A percentile compares a stretch with the other conserved stretches of the same genome.
phyloP scores from a whole-genome alignment of 1,139 yeast species.

The Hyphopichia pseudoburtonii region DNA sequence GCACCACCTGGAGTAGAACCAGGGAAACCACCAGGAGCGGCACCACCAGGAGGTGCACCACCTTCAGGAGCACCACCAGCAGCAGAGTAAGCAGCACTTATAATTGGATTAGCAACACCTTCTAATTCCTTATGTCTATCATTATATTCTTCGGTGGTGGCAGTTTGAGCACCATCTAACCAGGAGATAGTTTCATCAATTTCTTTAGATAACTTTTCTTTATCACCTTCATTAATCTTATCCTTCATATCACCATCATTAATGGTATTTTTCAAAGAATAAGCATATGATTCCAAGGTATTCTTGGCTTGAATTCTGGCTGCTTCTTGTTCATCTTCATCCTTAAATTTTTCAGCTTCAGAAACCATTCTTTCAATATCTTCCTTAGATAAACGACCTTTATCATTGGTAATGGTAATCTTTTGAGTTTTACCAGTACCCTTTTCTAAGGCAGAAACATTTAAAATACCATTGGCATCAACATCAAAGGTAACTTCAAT shows the following conservation, averaged over 20 bases:
- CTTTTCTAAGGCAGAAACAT: conserved; percentile 90
- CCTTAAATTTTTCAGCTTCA: conserved; percentile 44
- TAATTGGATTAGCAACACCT: conserved; percentile 62
- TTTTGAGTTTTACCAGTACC: conserved; percentile 72
- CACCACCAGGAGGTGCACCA: conserved; percentile 21
- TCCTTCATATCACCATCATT: conserved; percentile 51
- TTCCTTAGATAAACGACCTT: conserved; percentile 51
- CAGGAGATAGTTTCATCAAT: conserved; percentile 46
- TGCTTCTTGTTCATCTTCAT: conserved; percentile 40
- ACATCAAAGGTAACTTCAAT: conserved; percentile 91
- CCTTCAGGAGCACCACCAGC: conserved; percentile 46
- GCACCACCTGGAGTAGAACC: conserved; percentile 39
- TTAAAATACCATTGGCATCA: conserved; percentile 92
- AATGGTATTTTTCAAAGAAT: conserved; percentile 66
- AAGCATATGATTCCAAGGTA: conserved; percentile 85
- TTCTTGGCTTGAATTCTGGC: conserved; percentile 62
- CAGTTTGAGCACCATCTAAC: conserved; percentile 53
- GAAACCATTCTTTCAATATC: conserved; percentile 50
- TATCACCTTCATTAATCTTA: conserved; percentile 46
- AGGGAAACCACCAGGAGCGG: conserved; percentile 34
- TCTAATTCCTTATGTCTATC: conserved; percentile 70
- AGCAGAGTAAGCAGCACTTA: conserved; percentile 60
- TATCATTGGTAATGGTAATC: conserved; percentile 44
- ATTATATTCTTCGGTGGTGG: conserved; percentile 53
- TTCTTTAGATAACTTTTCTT: conserved; percentile 41